These are phyloP conservation scores for Dendrothele bispora DNA, from an alignment of 768 basidiomycete species.

Conservation along the genomic window DNA sequence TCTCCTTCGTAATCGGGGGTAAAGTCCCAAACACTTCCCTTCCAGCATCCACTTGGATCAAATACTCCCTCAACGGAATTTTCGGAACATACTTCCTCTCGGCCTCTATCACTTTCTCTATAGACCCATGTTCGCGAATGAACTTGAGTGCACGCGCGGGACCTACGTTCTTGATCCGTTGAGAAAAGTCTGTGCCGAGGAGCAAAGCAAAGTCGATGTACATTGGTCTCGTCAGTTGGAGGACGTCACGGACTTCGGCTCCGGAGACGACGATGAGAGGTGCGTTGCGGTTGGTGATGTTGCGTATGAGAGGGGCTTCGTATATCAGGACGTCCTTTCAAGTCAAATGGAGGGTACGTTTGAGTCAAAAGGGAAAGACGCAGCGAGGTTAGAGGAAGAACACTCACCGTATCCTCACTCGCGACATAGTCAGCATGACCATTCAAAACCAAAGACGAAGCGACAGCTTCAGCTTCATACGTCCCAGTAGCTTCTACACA, in stretches of 20 bases:
- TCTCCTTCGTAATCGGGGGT: slow-evolving; percentile 55
- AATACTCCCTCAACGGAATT: slow-evolving; percentile 48
- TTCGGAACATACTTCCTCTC: slow-evolving; percentile 54
- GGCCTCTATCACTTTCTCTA: slow-evolving; percentile 64
- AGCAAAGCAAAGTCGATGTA: slow-evolving; percentile 87
- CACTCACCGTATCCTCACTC: slow-evolving; percentile 81
- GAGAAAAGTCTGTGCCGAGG: slow-evolving; percentile 88
- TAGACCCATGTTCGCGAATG: slow-evolving; percentile 68
- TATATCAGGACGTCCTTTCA: slow-evolving; percentile 78
- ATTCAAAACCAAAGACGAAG: slow-evolving; percentile 69
- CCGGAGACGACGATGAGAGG: slow-evolving; percentile 71
- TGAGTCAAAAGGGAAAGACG: background rate
- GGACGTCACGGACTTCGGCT: slow-evolving; percentile 52
- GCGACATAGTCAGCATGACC: slow-evolving; percentile 86
- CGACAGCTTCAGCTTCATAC: slow-evolving; percentile 86
- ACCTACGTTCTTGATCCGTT: slow-evolving; percentile 81
- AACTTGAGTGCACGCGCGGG: slow-evolving; percentile 76
- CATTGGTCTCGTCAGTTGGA: slow-evolving; percentile 54
- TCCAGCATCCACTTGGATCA: slow-evolving; percentile 63
- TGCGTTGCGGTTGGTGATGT: slow-evolving; percentile 58
- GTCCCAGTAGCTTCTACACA: slow-evolving; percentile 67
- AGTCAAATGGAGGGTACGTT: background rate
- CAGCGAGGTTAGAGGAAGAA: slow-evolving; percentile 4
- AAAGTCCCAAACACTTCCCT: slow-evolving; percentile 64
- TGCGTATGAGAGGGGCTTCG: slow-evolving; percentile 79